Conservation (phyloP, 2,329 filamentous ascomycete genomes). For the Epicoccum nigrum region DNA sequence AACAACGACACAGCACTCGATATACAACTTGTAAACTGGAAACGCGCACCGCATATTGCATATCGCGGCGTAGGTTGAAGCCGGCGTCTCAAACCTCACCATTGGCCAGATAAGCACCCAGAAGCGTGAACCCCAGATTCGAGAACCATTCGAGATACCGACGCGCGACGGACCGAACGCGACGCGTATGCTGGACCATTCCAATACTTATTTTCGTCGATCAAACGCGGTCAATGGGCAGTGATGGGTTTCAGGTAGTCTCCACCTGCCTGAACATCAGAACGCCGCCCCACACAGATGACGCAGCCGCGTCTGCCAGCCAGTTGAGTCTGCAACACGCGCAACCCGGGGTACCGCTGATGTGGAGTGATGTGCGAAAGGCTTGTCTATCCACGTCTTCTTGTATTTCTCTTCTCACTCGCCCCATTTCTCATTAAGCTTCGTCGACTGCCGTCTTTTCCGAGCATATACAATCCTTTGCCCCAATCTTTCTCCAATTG, state of each 20-base stretch:
- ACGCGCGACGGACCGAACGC: conserved; percentile 11
- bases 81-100: not conserved
- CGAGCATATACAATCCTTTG: conserved; percentile 8
- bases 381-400: conserved; percentile 11
- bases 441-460: conserved; percentile 14
- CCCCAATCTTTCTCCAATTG: not conserved
- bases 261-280: conserved; percentile 16
- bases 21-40: not conserved
- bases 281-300: conserved; percentile 6
- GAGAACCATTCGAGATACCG: not conserved
- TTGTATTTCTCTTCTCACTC: conserved; percentile 3
- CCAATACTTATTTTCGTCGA: conserved; percentile 5
- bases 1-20: not conserved
- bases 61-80: not conserved
- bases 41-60: not conserved
- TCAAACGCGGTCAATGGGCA: conserved; percentile 18
- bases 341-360: conserved; percentile 7
- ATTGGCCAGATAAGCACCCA: not conserved
- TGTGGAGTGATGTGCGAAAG: conserved; percentile 10
- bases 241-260: conserved; percentile 14
- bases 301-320: conserved; percentile 9
- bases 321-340: conserved; percentile 13
- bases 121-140: not conserved
- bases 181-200: conserved; percentile 13
- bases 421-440: conserved; percentile 13